Evolutionary conservation across 2,329 filamentous ascomycete species (phyloP), one percentile per base, ranked within the genome.

Genomic region (Dothideomycetes sp.): DNA sequence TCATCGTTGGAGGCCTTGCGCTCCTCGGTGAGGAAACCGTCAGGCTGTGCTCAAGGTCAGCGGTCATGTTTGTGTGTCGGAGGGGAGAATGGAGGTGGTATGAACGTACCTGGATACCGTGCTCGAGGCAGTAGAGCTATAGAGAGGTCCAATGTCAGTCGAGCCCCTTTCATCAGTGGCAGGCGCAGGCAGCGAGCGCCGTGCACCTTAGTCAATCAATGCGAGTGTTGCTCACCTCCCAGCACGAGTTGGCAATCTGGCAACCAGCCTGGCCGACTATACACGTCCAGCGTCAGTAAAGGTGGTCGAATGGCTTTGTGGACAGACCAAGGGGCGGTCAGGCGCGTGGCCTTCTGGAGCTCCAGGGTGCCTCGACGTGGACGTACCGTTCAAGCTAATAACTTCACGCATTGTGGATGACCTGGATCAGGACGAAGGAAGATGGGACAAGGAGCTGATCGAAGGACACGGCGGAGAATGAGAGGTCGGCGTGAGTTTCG

Each of bases 191-290:
- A 15, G 19, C n/a, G 15, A 29, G 31, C 31, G 34, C 30, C 15
- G 28, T 41, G 15, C 17, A 27, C 24, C 18, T 13, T 28, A 6
- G 24, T 30, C 7, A 16, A 32, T 33, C 23, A 36, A 29, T 42
- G 28, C 41, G 33, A 49, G 33, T 45, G 47, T 59, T 61, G 74
- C 85, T 74, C 74, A 98, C 91, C 87, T 98, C 91, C 91, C 91
- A 98, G 81, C 91, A 96, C 59, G 91, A 91, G 77, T 98, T 98
- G 73, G 89, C 91, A 64, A 98, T 98, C 70, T 98, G 91, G 81
- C 91, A 96, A 83, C 91, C 91, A 67, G 91, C 91, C 80, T 98
- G 91, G 72, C 91, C 91, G 77, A 98, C 91, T 98, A 68, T 61
- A 66, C 65, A 59, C 62, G 67, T 59, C 50, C 49, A 60, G 54